Base-by-base conservation (phyloP, 768 basidiomycete genomes). In the Boletus reticulatus region DNA sequence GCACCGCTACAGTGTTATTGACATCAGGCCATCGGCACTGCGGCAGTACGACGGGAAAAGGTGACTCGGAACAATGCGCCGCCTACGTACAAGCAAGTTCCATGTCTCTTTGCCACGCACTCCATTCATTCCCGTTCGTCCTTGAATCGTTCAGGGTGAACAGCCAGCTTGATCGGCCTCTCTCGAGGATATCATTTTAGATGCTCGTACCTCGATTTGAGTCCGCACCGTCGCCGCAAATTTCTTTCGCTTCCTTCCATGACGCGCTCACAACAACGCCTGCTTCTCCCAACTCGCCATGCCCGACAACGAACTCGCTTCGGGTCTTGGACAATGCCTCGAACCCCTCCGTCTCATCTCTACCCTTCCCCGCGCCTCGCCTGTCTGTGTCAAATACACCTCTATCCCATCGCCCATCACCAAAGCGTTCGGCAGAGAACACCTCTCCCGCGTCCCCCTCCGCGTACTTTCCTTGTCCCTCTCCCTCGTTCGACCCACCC, bases 271-370 rank as follows among this genome's bases (percentile, higher is more conserved):
- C 68, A 70, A 12, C 61, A 72, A 27, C 70, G 65, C 20, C 51
- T 71, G 2, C 65, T 71, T n/a, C 46, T 43, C 71, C 11, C 71
- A 72, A 14, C 62, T 71, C 43, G 61, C 69, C 20, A 62, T 69
- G 3, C 72, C 71, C 14, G 65, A 65, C 44, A 71, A 72, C 53
- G 65, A 71, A 24, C 56, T 72, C 11, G 71, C 69, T 2, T 69
- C 69, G 0, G 71, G 69, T 2, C 61, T 71, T 11, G 69, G 67
- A 0, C 69, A 72, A 17, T 71, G 71, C 24, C 65, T 69, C 31
- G 68, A 72, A 43, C 71, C 67, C 0, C 67, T 72, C 11, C 64
- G 69, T 8, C 69, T 73, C 38, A 60, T 72, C 50, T 64, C 69
- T 19, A 57, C 63, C 1, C 62, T 71, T 20, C 67, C 69, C 0